Evolutionary conservation across 176 grass and related monocot species (phyloP).

Genomic region (Coix lacrymajobi): DNA sequence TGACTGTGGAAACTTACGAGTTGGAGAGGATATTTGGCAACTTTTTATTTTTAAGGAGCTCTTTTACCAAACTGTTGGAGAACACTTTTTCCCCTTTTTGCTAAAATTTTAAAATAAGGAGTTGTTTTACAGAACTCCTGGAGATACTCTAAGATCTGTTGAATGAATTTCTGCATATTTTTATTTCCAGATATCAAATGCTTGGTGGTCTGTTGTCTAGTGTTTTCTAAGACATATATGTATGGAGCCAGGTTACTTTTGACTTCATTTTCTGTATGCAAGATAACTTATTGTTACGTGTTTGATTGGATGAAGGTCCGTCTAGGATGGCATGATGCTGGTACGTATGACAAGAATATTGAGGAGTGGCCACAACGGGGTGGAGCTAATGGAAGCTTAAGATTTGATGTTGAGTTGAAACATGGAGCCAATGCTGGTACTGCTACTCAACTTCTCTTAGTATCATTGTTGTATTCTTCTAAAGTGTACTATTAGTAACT

Average conservation of each 20-base stretch:
- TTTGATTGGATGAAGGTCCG: slow-evolving; percentile 56
- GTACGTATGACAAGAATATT: slow-evolving; percentile 93
- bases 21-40: not conserved
- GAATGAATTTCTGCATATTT: not conserved
- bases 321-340: slow-evolving; percentile 94
- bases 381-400: slow-evolving; percentile 93
- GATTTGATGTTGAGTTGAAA: slow-evolving; percentile 87
- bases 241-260: not conserved
- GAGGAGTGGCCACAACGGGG: slow-evolving; percentile 81
- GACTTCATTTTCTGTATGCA: not conserved
- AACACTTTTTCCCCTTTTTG: not conserved
- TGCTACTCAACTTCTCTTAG: slow-evolving; percentile 6
- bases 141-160: no score
- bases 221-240: not conserved
- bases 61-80: not conserved
- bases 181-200: slow-evolving; percentile 6
- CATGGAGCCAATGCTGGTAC: slow-evolving; percentile 98
- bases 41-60: not conserved
- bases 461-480: slow-evolving; percentile 17
- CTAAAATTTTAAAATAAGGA: not conserved
- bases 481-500: not conserved
- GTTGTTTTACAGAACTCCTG: not conserved
- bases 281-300: not conserved
- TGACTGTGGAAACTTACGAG: not conserved
- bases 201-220: not conserved